Conservation (phyloP, 2,329 filamentous ascomycete genomes). For the Xylaria arbuscula region DNA sequence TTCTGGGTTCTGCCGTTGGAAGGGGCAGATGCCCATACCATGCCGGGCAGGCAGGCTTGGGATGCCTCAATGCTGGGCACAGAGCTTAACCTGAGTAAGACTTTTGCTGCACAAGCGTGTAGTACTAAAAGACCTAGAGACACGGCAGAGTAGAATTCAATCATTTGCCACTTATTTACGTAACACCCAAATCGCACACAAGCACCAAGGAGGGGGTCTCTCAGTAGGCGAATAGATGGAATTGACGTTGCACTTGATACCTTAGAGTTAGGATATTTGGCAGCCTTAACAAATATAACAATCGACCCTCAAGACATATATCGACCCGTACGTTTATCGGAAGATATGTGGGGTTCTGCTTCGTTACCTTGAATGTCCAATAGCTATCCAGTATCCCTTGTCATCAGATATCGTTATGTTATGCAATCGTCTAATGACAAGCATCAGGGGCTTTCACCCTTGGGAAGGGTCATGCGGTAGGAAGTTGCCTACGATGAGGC, state of each 20-base stretch:
- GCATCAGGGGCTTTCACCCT: constrained; percentile 46
- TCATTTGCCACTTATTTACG: neutral
- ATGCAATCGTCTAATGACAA: constrained; percentile 13
- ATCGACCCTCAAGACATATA: neutral
- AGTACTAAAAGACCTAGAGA: neutral
- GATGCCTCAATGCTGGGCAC: too few species aligned
- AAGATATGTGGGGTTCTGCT: constrained; percentile 11
- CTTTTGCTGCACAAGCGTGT: too few species aligned
- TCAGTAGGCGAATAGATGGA: neutral
- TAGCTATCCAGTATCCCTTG: neutral
- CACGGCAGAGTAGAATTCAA: neutral
- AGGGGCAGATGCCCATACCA: too few species aligned
- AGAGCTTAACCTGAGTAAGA: too few species aligned
- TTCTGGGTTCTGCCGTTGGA: neutral
- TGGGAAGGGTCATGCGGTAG: constrained; percentile 79
- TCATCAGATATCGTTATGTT: constrained; percentile 12
- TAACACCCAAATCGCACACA: neutral
- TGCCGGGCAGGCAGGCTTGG: too few species aligned
- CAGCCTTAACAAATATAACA: constrained; percentile 3
- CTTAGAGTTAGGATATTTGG: neutral
- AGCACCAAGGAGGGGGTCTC: neutral
- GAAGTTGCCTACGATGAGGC: constrained; percentile 96
- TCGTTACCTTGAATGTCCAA: constrained; percentile 2
- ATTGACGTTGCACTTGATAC: constrained; percentile 5
- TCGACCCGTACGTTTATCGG: neutral